Percentiles rank a stretch among this genome's conserved stretches.
Conservation (phyloP, 2,329 filamentous ascomycete species). For the Ramularia endophylla region DNA sequence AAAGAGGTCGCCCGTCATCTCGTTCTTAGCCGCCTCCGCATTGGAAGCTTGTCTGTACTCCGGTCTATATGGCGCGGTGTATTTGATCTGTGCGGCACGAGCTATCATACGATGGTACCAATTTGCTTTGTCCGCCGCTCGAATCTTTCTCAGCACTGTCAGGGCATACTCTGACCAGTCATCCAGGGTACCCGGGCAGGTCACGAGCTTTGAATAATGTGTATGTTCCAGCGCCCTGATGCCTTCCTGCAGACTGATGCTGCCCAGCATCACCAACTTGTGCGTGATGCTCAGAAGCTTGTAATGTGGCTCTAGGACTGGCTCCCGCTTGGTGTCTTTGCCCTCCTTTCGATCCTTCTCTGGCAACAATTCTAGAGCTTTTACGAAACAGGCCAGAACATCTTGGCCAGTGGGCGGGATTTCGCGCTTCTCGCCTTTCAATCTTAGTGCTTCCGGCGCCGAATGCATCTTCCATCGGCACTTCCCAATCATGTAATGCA, state of each 20-base stretch:
- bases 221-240: constrained; percentile 48
- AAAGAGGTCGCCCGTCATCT: constrained; percentile 77
- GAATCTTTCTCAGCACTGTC: constrained; percentile 54
- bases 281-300: constrained; percentile 78
- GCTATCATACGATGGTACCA: constrained; percentile 93
- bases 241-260: constrained; percentile 38
- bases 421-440: constrained; percentile 8
- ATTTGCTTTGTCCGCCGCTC: constrained; percentile 76
- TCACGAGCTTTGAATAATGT: constrained; percentile 50
- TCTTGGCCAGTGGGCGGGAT: constrained; percentile 33
- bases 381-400: constrained; percentile 52
- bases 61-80: constrained; percentile 21
- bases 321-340: constrained; percentile 61
- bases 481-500: constrained; percentile 65
- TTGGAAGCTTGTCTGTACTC: constrained; percentile 2
- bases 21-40: constrained; percentile 59
- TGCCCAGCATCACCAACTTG: constrained; percentile 62
- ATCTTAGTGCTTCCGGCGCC: constrained; percentile 23
- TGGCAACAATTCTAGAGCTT: constrained; percentile 57
- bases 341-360: constrained; percentile 39
- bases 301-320: constrained; percentile 85
- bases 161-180: constrained; percentile 58
- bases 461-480: constrained; percentile 66
- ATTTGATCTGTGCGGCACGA: constrained; percentile 60
- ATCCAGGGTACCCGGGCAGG: constrained; percentile 40